Evolutionary conservation across 768 basidiomycete species (phyloP), one percentile per base, ranked within the genome.

Genomic region (Tulasnella sp.): DNA sequence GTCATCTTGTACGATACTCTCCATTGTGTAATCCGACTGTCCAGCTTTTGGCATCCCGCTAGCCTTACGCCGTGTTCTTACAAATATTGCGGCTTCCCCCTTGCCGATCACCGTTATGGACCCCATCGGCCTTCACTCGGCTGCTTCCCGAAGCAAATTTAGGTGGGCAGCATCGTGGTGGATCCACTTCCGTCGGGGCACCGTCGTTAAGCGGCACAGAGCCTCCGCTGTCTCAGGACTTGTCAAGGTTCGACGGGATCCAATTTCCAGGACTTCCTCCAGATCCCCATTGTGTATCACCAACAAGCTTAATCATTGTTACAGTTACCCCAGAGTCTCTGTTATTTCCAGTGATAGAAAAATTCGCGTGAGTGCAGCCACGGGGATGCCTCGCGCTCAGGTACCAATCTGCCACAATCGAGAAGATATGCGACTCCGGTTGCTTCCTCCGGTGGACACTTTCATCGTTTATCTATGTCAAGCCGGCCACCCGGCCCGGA

Each of bases 61-160:
- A 34, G 62, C 4, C 62, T 27, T 68, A 68, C 5, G 62, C 62
- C 62, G 62, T 34, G n/a, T 14, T 68, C 27, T 68, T 68, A 68
- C 62, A 68, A 68, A 68, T 68, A 27, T 34, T 12, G n/a, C 62
- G 62, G 62, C 62, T 34, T 68, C 27, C 4, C 62, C 62, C 62
- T 34, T 34, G n/a, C 62, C 62, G 62, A 34, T 34, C 62, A n/a
- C 27, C 12, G 27, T 34, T 2, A 68, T 10, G 62, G 62, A 68
- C 62, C 62, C 2, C 62, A 68, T 68, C 62, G 62, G 62, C 62
- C 62, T 68, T 34, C 62, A 34, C 62, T 68, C 62, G 62, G 62
- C n/a, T 68, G 62, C 62, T 68, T 68, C 62, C 62, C 62, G 62
- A 68, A 68, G 62, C 14, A 68, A 27, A 68, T 31, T 68, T 68